Conservation (phyloP, 345 rosid genomes). For the Capsella bursapastoris region DNA sequence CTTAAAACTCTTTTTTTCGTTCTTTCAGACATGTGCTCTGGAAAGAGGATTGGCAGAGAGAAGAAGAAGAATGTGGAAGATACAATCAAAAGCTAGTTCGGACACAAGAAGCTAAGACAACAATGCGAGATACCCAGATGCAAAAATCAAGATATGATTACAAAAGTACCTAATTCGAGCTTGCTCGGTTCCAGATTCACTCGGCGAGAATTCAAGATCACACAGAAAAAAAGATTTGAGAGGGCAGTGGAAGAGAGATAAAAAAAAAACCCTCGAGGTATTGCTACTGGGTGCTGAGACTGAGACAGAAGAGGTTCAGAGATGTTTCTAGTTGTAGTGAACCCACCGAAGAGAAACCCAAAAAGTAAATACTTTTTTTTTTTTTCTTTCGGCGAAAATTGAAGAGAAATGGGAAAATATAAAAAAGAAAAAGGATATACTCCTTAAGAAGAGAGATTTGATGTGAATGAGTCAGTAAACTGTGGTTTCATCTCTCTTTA, state of each 20-base stretch:
- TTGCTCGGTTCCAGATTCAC: slow-evolving; percentile 40
- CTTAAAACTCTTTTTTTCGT: slow-evolving; percentile 5
- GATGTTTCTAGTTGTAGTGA: slow-evolving; percentile 35
- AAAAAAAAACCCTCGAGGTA: slow-evolving; percentile 13
- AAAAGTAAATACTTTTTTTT: slow-evolving; percentile 15
- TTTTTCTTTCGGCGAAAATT: slow-evolving; percentile 40
- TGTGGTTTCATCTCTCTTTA: slow-evolving; percentile 15
- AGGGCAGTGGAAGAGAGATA: neutral
- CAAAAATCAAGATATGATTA: slow-evolving; percentile 36
- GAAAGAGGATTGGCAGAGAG: slow-evolving; percentile 28
- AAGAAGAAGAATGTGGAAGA: slow-evolving; percentile 41
- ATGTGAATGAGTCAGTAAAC: slow-evolving; percentile 8
- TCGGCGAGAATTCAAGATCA: slow-evolving; percentile 32
- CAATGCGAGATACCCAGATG: slow-evolving; percentile 38
- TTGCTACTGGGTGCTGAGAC: slow-evolving; percentile 13
- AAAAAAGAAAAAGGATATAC: neutral
- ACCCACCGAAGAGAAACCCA: slow-evolving; percentile 28
- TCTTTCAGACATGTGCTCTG: slow-evolving; percentile 22
- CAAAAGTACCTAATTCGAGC: slow-evolving; percentile 50
- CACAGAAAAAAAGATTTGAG: neutral
- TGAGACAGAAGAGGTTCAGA: slow-evolving; percentile 31
- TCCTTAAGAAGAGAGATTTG: neutral
- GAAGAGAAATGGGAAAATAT: slow-evolving; percentile 4
- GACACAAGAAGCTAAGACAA: slow-evolving; percentile 4
- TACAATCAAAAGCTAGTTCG: slow-evolving; percentile 20